These are phyloP conservation scores for Sphagnum magellanicum DNA, from an alignment of 228 moss, liverwort and hornwort species.

Conservation along the genomic window DNA sequence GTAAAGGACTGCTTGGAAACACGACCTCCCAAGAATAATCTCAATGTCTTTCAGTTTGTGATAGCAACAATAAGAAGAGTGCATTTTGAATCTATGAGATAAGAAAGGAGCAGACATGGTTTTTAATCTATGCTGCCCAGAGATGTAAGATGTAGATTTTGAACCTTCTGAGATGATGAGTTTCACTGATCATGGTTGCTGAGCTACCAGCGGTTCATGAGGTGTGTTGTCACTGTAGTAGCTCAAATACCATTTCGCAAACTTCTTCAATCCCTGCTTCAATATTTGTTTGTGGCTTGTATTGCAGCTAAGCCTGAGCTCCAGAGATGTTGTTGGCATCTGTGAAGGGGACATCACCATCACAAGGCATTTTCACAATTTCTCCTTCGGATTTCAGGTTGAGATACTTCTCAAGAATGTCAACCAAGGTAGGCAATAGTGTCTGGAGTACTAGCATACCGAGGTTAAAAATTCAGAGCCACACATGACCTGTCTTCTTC, in stretches of 20 bases:
- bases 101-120: no score
- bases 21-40: no score
- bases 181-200: no score
- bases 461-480: conserved; percentile 39
- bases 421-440: conserved; percentile 32
- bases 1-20: no score
- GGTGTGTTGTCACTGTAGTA: no score
- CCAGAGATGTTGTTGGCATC: conserved; percentile 35
- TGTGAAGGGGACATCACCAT: conserved; percentile 53
- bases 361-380: conserved; percentile 41
- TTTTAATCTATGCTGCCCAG: no score
- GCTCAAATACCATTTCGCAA: background rate
- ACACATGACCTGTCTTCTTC: conserved; percentile 39
- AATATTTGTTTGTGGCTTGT: conserved; percentile 31
- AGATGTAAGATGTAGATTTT: no score
- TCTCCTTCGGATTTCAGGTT: conserved; percentile 35
- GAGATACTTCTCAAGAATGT: conserved; percentile 43
- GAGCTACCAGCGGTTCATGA: no score
- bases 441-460: conserved; percentile 39
- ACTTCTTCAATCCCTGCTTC: conserved; percentile 34
- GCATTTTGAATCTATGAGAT: no score
- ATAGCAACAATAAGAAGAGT: no score
- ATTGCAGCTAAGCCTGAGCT: conserved; percentile 27
- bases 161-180: no score
- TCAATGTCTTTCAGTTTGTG: no score